Evolutionary conservation across 192 early-diverging fungal species (phyloP).

Genomic region (Chytriomyces sp.): DNA sequence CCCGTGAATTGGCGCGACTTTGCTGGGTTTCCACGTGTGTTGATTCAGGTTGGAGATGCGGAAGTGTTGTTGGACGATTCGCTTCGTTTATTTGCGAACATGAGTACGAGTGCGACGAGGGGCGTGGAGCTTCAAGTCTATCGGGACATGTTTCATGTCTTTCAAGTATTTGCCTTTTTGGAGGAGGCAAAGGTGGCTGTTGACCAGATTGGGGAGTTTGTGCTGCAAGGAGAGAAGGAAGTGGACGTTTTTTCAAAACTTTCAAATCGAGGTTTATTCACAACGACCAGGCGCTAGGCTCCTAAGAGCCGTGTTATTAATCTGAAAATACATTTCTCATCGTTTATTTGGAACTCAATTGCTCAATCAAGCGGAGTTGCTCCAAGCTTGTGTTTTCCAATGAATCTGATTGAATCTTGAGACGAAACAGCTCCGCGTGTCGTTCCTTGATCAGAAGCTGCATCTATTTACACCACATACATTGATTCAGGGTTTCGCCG

Average conservation of each 20-base stretch:
- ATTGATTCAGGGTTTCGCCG: not conserved
- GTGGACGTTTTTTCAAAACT: too few relatives aligned
- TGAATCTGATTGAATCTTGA: constrained; percentile 45
- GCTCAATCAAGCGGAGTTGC: constrained; percentile 44
- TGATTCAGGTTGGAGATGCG: constrained; percentile 50
- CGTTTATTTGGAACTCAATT: constrained; percentile 44
- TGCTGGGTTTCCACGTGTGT: constrained; percentile 33
- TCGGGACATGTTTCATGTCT: constrained; percentile 48
- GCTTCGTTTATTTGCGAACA: constrained; percentile 17
- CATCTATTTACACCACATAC: not conserved
- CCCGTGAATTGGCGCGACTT: constrained; percentile 31
- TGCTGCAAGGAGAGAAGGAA: too few relatives aligned
- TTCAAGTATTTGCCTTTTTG: constrained; percentile 28
- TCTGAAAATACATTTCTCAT: not conserved
- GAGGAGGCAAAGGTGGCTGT: constrained; percentile 9
- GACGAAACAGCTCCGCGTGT: constrained; percentile 46
- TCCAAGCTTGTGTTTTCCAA: constrained; percentile 42
- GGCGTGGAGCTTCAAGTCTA: constrained; percentile 36
- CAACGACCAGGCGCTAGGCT: too few relatives aligned
- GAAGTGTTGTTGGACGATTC: constrained; percentile 50
- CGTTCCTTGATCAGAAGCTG: constrained; percentile 44
- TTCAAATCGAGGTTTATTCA: too few relatives aligned
- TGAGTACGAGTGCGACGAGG: not conserved
- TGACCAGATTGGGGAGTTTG: constrained; percentile 12
- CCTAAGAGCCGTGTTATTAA: not conserved